phyloP scores from a whole-genome alignment of 805 yeast species.

The Ogataea paraovalis region DNA sequence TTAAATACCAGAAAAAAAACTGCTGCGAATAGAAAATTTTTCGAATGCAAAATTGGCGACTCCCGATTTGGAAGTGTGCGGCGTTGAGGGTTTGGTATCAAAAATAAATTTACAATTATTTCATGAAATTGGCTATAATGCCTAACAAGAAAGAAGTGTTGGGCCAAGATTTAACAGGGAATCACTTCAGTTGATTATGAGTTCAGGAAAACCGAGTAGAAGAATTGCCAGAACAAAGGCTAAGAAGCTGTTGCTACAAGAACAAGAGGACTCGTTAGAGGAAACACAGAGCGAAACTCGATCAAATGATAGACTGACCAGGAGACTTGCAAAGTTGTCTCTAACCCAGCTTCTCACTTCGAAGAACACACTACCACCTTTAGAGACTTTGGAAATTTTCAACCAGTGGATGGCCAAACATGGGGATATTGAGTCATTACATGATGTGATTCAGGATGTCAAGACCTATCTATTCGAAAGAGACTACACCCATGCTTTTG shows the following conservation, averaged over 20 bases:
- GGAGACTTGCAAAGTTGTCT: slow-evolving; percentile 1
- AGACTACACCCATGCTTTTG: slow-evolving; percentile 68
- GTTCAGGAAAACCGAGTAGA: slow-evolving; percentile 27
- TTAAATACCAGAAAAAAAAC: neutral
- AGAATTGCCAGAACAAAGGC: slow-evolving; percentile 31
- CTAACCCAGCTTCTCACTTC: slow-evolving; percentile 14
- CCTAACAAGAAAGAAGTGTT: too few species aligned
- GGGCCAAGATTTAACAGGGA: too few species aligned
- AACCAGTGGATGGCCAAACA: slow-evolving; percentile 30
- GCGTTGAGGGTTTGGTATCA: slow-evolving; percentile 1
- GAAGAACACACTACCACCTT: slow-evolving; percentile 32
- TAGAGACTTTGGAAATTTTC: slow-evolving; percentile 31
- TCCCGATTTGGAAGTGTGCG: slow-evolving; percentile 6
- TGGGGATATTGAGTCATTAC: slow-evolving; percentile 32
- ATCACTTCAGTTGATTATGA: too few species aligned
- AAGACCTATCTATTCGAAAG: slow-evolving; percentile 67
- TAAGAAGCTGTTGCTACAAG: slow-evolving; percentile 16
- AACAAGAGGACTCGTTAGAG: slow-evolving; percentile 7
- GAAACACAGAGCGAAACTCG: slow-evolving; percentile 21
- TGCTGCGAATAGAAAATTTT: neutral
- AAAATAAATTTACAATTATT: neutral
- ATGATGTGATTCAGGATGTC: slow-evolving; percentile 56
- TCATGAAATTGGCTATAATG: too few species aligned
- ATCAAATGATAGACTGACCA: slow-evolving; percentile 2
- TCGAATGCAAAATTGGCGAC: neutral